Evolutionary conservation across 352 stramenopile species (phyloP), one percentile per base, ranked within the genome.

Genomic region (Pythium volutum): DNA sequence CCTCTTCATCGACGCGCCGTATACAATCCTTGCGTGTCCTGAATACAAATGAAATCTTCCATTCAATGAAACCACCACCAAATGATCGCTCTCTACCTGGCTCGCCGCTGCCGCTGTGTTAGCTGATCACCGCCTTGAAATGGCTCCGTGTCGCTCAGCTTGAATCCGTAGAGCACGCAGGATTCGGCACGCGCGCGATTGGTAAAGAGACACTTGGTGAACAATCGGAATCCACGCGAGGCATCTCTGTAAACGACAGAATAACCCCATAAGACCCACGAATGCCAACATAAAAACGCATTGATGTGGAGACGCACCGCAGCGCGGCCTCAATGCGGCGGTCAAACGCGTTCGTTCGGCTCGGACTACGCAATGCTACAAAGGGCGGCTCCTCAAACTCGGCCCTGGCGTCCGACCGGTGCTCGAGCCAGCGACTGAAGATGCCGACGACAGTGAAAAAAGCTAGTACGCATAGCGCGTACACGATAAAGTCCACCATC

Each of bases 341-440:
- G 31, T 68, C 53, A 18, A 68, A 61, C 10, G 61, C 61, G 38
- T 68, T 59, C 11, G 54, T 68, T 12, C 47, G 33, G 41, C 61
- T 68, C 3, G 61, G 61, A 55, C 61, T 68, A 16, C 43, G 53
- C 22, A 68, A 41, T 23, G 61, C 61, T 27, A 68, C 54, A 29
- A 68, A 68, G 11, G 47, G 53, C 53, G 27, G 25, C 26, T 61
- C 59, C 7, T 26, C 33, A 22, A 56, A 57, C 46, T 11, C 26
- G 10, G 29, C 41, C 18, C 9, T 43, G 20, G 47, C 23, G 22
- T 50, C 38, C 14, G n/a, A 23, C 20, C 53, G 61, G 20, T 52
- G 12, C 61, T 68, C 45, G 15, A 63, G n/a, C 53, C 54, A 68
- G 27, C 61, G 53, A 29, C 53, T 62, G 22, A 62, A 58, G 47